A percentile compares a stretch with the other conserved stretches of the same genome.
Evolutionary conservation across 257 asterid genomes (phyloP).

Genomic region (Primulina huaijiensis): DNA sequence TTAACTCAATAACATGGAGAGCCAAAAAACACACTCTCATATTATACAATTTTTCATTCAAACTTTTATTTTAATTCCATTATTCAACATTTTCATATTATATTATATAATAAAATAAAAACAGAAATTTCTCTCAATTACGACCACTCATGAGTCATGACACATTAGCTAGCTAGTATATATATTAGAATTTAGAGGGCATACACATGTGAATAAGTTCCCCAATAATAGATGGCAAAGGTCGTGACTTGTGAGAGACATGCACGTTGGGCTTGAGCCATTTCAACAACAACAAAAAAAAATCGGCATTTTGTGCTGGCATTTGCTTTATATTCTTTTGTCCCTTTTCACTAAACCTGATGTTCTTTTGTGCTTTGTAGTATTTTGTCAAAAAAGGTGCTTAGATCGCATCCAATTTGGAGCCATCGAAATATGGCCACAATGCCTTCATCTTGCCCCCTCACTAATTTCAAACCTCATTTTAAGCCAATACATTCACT

Average conservation of each 20-base stretch:
- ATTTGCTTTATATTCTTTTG: neutral
- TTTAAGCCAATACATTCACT: too few species aligned
- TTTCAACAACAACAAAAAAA: neutral
- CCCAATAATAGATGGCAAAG: neutral
- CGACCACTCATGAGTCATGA: too few species aligned
- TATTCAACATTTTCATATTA: too few species aligned
- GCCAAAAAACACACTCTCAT: too few species aligned
- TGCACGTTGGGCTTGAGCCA: neutral
- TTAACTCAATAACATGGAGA: too few species aligned
- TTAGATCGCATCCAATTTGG: neutral
- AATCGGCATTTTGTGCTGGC: neutral
- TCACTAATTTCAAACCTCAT: too few species aligned
- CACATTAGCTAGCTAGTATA: too few species aligned
- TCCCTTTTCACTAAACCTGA: neutral
- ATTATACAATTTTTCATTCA: too few species aligned
- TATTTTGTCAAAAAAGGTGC: neutral
- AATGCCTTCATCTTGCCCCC: neutral
- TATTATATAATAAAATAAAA: too few species aligned
- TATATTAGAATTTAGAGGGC: too few species aligned
- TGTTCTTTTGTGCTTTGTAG: neutral
- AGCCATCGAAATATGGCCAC: neutral
- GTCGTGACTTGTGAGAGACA: neutral
- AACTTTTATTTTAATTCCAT: too few species aligned
- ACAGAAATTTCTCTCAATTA: too few species aligned
- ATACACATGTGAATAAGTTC: neutral